These are phyloP conservation scores for Euclidium syriacum DNA, from an alignment of 345 rosid genomes.

Conservation along the genomic window DNA sequence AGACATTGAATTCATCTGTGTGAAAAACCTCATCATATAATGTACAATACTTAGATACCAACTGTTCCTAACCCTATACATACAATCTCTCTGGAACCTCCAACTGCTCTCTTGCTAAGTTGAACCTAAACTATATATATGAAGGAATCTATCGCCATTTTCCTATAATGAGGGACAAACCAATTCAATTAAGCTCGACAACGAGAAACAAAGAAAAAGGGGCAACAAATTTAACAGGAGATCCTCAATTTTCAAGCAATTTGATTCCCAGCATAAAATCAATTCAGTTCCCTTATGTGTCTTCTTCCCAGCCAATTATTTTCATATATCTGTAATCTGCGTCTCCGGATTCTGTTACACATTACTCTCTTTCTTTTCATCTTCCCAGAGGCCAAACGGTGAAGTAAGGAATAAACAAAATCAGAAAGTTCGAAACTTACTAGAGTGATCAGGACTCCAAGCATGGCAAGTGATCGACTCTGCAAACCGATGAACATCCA, in stretches of 20 bases:
- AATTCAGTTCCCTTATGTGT: not conserved
- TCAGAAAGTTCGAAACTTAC: slow-evolving; percentile 29
- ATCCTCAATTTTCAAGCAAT: not conserved
- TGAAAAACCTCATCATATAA: not conserved
- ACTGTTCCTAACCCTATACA: not conserved
- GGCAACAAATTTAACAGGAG: not conserved
- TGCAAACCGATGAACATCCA: slow-evolving; percentile 77
- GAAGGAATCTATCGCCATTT: not conserved
- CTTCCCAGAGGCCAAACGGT: not conserved
- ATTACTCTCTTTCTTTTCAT: not conserved
- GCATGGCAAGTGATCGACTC: slow-evolving; percentile 92
- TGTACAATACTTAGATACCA: not conserved
- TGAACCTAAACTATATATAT: not conserved
- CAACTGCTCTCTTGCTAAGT: not conserved
- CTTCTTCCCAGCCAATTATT: not conserved
- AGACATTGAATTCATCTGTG: not conserved
- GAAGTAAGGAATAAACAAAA: not conserved
- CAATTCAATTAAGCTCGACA: not conserved
- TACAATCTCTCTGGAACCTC: not conserved
- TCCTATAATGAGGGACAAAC: not conserved
- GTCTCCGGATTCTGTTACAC: not conserved
- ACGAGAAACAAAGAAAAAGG: not conserved
- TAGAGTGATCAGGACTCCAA: slow-evolving; percentile 90
- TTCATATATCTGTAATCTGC: not conserved
- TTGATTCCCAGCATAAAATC: not conserved